phyloP scores from a whole-genome alignment of 2,329 filamentous ascomycete species.

The Phialophora tarda region DNA sequence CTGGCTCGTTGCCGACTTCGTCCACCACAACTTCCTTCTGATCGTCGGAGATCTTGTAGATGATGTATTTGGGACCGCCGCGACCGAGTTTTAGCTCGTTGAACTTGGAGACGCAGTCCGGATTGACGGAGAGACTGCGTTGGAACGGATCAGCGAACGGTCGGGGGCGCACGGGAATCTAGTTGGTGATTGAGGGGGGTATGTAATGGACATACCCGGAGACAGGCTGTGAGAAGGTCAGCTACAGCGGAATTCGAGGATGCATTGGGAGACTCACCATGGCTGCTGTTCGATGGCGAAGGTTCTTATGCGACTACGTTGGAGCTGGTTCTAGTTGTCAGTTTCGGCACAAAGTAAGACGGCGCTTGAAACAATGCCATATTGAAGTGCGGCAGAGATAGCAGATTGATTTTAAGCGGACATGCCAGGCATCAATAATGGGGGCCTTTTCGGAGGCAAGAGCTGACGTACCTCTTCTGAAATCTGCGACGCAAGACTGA shows the following conservation, averaged over 20 bases:
- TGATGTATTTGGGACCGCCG: constrained; percentile 56
- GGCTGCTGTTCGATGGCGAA: constrained; percentile 18
- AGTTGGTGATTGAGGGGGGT: constrained; percentile 15
- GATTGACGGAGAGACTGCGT: constrained; percentile 52
- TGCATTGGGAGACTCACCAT: constrained; percentile 33
- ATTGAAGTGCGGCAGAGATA: constrained; percentile 9
- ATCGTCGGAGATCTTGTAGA: constrained; percentile 59
- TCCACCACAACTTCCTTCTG: constrained; percentile 58
- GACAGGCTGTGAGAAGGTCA: constrained; percentile 36
- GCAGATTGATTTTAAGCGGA: constrained; percentile 1
- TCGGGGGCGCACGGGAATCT: not conserved
- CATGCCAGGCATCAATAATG: constrained; percentile 13
- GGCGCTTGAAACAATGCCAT: constrained; percentile 8
- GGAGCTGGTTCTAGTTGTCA: constrained; percentile 22
- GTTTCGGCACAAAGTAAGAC: constrained; percentile 18
- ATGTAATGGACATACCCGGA: constrained; percentile 37
- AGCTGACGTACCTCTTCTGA: constrained; percentile 21
- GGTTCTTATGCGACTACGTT: constrained; percentile 18
- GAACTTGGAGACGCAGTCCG: constrained; percentile 55
- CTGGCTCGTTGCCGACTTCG: constrained; percentile 50
- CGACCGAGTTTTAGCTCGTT: constrained; percentile 55
- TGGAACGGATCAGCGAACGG: constrained; percentile 23
- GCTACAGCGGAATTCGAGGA: constrained; percentile 6
- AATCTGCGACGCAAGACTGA: constrained; percentile 17
- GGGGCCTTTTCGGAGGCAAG: not conserved